These are phyloP conservation scores for Ophiostoma montium DNA, from an alignment of 2,329 filamentous ascomycete species.

Conservation along the genomic window DNA sequence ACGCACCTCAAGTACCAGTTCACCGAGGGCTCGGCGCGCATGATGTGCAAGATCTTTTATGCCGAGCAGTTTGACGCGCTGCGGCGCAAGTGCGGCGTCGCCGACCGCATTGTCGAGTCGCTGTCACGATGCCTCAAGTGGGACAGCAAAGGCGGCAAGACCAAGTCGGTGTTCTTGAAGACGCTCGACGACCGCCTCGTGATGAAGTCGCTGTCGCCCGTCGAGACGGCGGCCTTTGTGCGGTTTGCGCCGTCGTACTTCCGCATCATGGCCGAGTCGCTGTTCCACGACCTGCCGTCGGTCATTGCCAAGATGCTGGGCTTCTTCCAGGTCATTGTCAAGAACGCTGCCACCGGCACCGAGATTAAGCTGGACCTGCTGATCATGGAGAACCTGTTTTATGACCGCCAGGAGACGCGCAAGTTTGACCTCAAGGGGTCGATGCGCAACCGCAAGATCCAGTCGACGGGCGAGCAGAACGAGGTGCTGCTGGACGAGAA, in stretches of 20 bases:
- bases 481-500: slow-evolving; percentile 96
- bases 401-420: slow-evolving; percentile 77
- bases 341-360: slow-evolving; percentile 78
- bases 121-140: slow-evolving; percentile 91
- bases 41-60: slow-evolving; percentile 97
- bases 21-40: slow-evolving; percentile 80
- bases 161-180: slow-evolving; percentile 92
- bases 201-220: slow-evolving; percentile 76
- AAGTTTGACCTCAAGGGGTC: slow-evolving; percentile 95
- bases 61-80: slow-evolving; percentile 96
- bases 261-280: slow-evolving; percentile 86
- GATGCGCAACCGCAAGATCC: slow-evolving; percentile 96
- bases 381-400: slow-evolving; percentile 96
- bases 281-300: slow-evolving; percentile 89
- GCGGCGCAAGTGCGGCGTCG: slow-evolving; percentile 79
- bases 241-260: slow-evolving; percentile 96
- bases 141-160: slow-evolving; percentile 97
- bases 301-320: slow-evolving; percentile 99
- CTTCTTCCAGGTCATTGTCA: slow-evolving; percentile 94
- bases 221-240: slow-evolving; percentile 88
- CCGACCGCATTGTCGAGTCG: slow-evolving; percentile 88
- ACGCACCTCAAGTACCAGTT: slow-evolving; percentile 96
- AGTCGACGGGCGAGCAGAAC: slow-evolving; percentile 88
- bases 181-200: slow-evolving; percentile 90
- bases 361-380: slow-evolving; percentile 92